phyloP scores from a whole-genome alignment of 2,329 filamentous ascomycete genomes.

The Ophiocordyceps sinensis region DNA sequence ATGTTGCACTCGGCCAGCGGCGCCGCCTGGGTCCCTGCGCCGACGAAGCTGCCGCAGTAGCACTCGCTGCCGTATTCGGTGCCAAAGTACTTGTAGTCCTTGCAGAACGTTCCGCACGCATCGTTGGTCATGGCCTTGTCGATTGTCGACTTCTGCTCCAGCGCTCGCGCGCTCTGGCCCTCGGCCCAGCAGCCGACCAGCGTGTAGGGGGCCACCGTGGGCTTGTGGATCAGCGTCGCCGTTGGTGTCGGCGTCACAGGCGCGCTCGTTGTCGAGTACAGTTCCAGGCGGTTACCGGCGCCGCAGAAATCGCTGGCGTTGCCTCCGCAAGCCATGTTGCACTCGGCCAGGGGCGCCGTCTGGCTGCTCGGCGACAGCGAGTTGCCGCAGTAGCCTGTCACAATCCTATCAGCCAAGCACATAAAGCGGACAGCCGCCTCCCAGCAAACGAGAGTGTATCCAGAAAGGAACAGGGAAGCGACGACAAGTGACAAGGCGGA shows the following conservation, averaged over 20 bases:
- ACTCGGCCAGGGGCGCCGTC: slow-evolving; percentile 15
- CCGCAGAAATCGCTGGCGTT: slow-evolving; percentile 27
- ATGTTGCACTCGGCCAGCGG: slow-evolving; percentile 19
- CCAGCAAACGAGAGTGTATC: not conserved
- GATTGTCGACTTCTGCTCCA: slow-evolving; percentile 12
- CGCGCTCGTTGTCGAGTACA: slow-evolving; percentile 26
- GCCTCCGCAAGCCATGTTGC: slow-evolving; percentile 26
- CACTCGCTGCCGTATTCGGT: slow-evolving; percentile 24
- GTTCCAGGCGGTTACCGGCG: slow-evolving; percentile 25
- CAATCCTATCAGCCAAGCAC: not conserved
- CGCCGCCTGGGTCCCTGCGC: slow-evolving; percentile 11
- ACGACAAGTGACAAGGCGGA: not conserved
- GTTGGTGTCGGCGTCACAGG: slow-evolving; percentile 14
- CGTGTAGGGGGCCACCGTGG: slow-evolving; percentile 12
- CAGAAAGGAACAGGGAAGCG: not conserved
- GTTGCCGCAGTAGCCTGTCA: slow-evolving; percentile 33
- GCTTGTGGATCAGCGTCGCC: slow-evolving; percentile 9
- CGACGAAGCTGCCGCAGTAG: slow-evolving; percentile 21
- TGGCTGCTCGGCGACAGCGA: slow-evolving; percentile 15
- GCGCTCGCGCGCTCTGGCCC: slow-evolving; percentile 18
- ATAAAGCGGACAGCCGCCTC: not conserved
- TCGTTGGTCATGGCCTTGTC: slow-evolving; percentile 18
- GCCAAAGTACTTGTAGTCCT: slow-evolving; percentile 24
- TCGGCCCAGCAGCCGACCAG: slow-evolving; percentile 28
- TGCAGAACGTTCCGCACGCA: slow-evolving; percentile 18